Conservation (phyloP, 768 basidiomycete species). For the Cantharellus cinnabarinus region DNA sequence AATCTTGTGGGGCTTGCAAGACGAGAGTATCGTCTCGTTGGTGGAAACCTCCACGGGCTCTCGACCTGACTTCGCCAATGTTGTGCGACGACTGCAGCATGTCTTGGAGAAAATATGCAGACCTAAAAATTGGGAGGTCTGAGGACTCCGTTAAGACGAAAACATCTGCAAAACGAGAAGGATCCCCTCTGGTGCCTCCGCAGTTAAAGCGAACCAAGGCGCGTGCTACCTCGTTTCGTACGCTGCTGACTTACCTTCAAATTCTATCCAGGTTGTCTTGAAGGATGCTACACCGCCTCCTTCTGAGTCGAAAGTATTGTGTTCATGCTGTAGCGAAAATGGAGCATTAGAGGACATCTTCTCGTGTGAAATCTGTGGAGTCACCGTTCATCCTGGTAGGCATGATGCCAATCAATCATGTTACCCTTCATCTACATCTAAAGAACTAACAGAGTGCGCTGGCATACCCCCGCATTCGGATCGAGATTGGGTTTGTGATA, state of each 20-base stretch:
- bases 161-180: slow-evolving; percentile 34
- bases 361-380: slow-evolving; percentile 60
- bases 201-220: slow-evolving; percentile 48
- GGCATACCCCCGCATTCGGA: too few species aligned
- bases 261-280: too few species aligned
- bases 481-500: slow-evolving; percentile 53
- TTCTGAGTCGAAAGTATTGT: slow-evolving; percentile 21
- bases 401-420: background rate
- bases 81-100: slow-evolving; percentile 75
- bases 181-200: slow-evolving; percentile 32
- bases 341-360: slow-evolving; percentile 63
- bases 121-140: slow-evolving; percentile 31
- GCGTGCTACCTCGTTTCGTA: slow-evolving; percentile 5
- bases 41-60: slow-evolving; percentile 86
- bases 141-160: slow-evolving; percentile 19
- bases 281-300: too few species aligned
- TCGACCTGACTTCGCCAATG: slow-evolving; percentile 37
- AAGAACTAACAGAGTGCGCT: too few species aligned
- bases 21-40: slow-evolving; percentile 59
- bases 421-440: background rate
- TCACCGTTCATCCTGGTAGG: slow-evolving; percentile 60
- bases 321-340: slow-evolving; percentile 51
- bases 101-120: slow-evolving; percentile 87
- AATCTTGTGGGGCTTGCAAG: slow-evolving; percentile 58
- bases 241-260: too few species aligned